Evolutionary conservation across 2,329 filamentous ascomycete genomes (phyloP), one percentile per base, ranked within the genome.

Genomic region (Bipolaris victoriae): DNA sequence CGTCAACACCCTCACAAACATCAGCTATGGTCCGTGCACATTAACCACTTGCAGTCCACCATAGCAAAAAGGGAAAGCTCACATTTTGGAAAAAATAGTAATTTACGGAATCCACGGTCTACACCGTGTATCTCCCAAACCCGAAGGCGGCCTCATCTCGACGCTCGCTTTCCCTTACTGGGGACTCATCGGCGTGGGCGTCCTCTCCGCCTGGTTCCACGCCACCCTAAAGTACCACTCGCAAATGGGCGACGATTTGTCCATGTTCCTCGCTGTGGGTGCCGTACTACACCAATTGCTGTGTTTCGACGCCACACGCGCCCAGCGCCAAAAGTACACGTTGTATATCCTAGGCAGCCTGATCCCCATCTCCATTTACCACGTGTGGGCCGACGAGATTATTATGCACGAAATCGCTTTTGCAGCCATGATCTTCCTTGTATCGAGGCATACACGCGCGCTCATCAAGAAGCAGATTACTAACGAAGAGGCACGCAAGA

Each of bases 221-320:
- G 70, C 77, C 1, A 80, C 77, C 0, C 58, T 80, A 44, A 80
- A 80, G 53, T 80, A 80, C 56, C 78, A 79, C 61, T 78, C 77
- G 45, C 79, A 81, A 63, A 79, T 80, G 79, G 76, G 78, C 60
- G 85, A 87, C 62, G 84, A 87, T 63, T 73, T 86, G n/a, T 82
- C 83, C 52, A 86, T 86, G 84, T 79, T 86, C 29, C 71, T 83
- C 11, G 78, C 86, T 4, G 79, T 79, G 20, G 82, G 81, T 58
- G 77, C 82, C 0, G 77, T 86, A 52, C 75, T 86, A 5, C 82
- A 84, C 46, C 80, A 81, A 47, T 71, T 82, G 4, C 77, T 80
- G 53, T 81, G 80, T 11, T 76, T 78, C 35, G 75, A 80, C 36
- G 61, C 65, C 6, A 57, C 72, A 1, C 58, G 57, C 1, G 24